Conservation (phyloP, 441 rosid genomes). For the Capsella rubella region DNA sequence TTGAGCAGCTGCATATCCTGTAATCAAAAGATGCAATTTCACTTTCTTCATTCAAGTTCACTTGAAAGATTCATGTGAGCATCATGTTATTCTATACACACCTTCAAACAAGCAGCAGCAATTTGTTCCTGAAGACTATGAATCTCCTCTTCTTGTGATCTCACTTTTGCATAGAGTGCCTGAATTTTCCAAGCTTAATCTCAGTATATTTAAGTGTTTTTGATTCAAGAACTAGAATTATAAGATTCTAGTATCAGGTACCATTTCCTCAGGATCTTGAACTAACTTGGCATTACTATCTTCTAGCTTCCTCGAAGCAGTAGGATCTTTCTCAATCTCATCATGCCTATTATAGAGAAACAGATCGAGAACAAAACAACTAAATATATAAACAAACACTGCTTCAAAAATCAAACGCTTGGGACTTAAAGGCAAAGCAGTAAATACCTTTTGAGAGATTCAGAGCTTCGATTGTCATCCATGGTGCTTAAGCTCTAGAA, state of each 20-base stretch:
- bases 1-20: constrained; percentile 90
- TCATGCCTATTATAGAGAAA: constrained; percentile 49
- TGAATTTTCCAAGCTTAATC: constrained; percentile 39
- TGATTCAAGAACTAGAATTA: constrained; percentile 14
- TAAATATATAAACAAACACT: constrained; percentile 13
- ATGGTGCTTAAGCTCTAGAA: constrained; percentile 41
- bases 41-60: constrained; percentile 13
- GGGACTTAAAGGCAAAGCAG: constrained; percentile 9
- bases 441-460: constrained; percentile 55
- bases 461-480: constrained; percentile 50
- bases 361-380: constrained; percentile 37
- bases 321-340: constrained; percentile 48
- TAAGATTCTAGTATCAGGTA: constrained; percentile 37
- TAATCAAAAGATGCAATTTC: constrained; percentile 39
- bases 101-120: constrained; percentile 78
- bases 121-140: constrained; percentile 82
- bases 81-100: constrained; percentile 33
- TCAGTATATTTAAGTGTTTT: constrained; percentile 10
- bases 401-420: constrained; percentile 5
- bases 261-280: constrained; percentile 79
- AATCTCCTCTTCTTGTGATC: constrained; percentile 80
- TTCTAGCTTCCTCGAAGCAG: constrained; percentile 50
- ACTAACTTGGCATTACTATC: constrained; percentile 51
- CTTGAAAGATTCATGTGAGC: not conserved
- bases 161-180: constrained; percentile 70